These are phyloP conservation scores for Colletotrichum orbiculare DNA, from an alignment of 2,329 filamentous ascomycete species.

Conservation along the genomic window DNA sequence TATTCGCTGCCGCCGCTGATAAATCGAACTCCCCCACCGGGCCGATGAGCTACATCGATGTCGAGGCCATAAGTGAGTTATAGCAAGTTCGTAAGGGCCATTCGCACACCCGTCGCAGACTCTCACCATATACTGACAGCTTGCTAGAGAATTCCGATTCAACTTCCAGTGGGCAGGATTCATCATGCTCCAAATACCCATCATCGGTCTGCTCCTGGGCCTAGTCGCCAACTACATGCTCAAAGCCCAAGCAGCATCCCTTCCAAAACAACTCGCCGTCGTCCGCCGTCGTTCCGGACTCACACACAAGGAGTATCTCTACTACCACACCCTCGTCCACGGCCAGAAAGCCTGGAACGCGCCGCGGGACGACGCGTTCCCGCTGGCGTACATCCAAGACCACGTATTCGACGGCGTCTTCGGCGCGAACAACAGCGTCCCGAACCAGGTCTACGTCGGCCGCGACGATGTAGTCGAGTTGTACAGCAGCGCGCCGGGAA, in stretches of 20 bases:
- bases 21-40: too few relatives aligned
- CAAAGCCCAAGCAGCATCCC: background rate
- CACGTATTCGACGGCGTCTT: slow-evolving; percentile 26
- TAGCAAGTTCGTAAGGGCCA: too few relatives aligned
- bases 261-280: slow-evolving; percentile 19
- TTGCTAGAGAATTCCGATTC: too few relatives aligned
- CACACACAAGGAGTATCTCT: slow-evolving; percentile 15
- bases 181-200: background rate
- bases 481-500: slow-evolving; percentile 7
- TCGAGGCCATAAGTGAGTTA: too few relatives aligned
- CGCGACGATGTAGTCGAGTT: slow-evolving; percentile 15
- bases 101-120: too few relatives aligned
- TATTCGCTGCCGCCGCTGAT: too few relatives aligned
- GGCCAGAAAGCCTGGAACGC: slow-evolving; percentile 20
- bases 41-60: too few relatives aligned
- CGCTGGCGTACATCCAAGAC: slow-evolving; percentile 12
- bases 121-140: too few relatives aligned
- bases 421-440: slow-evolving; percentile 23
- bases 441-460: slow-evolving; percentile 21
- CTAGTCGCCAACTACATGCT: background rate
- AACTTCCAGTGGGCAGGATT: too few relatives aligned
- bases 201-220: background rate
- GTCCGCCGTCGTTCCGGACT: slow-evolving; percentile 21
- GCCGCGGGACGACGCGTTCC: slow-evolving; percentile 13
- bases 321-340: slow-evolving; percentile 21